Conservation (phyloP, 257 asterid species). For the Hygrophila difformis region DNA sequence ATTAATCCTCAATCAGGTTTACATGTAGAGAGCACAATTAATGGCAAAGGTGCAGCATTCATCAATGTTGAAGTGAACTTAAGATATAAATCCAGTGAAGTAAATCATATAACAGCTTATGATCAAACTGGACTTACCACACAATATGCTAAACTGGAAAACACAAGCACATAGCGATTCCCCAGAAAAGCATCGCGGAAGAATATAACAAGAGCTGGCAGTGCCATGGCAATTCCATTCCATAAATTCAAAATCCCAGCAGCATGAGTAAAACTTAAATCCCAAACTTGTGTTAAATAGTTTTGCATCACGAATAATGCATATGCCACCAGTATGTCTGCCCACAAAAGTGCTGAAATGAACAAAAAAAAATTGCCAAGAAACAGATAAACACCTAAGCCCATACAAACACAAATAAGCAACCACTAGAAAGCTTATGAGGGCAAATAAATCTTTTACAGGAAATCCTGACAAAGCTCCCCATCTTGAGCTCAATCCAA, state of each 20-base stretch:
- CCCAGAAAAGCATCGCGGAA: conserved; percentile 25
- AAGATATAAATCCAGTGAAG: too few species aligned
- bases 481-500: conserved; percentile 4
- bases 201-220: conserved; percentile 22
- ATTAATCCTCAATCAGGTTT: too few species aligned
- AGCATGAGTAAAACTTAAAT: conserved; percentile 39
- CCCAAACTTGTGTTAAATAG: conserved; percentile 51
- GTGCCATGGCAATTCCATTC: conserved; percentile 21
- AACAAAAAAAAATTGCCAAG: conserved; percentile 3
- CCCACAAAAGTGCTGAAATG: conserved; percentile 29
- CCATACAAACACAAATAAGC: not conserved
- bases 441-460: conserved; percentile 5
- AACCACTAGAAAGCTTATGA: too few species aligned
- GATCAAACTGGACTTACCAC: conserved; percentile 24
- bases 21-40: too few species aligned
- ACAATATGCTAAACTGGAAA: conserved; percentile 30
- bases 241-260: conserved; percentile 41
- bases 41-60: too few species aligned
- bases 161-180: conserved; percentile 23
- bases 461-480: conserved; percentile 8
- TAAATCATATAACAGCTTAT: too few species aligned
- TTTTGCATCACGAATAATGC: conserved; percentile 42
- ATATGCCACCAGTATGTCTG: conserved; percentile 13
- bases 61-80: too few species aligned
- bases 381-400: too few species aligned